Evolutionary conservation across 345 rosid species (phyloP).

Genomic region (Euclidium syriacum): DNA sequence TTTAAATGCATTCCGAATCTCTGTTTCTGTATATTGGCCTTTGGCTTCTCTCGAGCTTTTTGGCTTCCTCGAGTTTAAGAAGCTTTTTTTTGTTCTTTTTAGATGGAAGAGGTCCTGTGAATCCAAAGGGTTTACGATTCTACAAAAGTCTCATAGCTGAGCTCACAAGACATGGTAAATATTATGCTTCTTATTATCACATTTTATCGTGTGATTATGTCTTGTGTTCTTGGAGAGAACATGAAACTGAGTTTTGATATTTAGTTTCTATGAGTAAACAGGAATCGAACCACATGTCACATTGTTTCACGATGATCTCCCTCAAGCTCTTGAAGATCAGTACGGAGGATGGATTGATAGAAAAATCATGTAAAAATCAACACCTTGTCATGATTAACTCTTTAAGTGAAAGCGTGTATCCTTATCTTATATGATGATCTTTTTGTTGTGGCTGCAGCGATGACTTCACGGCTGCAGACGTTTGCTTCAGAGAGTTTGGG

Average conservation of each 20-base stretch:
- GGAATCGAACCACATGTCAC: slow-evolving; percentile 58
- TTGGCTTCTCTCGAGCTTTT: background rate
- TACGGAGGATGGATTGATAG: slow-evolving; percentile 58
- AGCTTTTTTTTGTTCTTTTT: background rate
- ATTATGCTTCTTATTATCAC: too few relatives aligned
- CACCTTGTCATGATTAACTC: too few relatives aligned
- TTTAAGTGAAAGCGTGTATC: too few relatives aligned
- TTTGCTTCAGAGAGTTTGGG: slow-evolving; percentile 65
- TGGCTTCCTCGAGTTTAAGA: background rate
- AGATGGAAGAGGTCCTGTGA: slow-evolving; percentile 58
- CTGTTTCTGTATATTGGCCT: slow-evolving; percentile 77
- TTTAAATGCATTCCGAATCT: slow-evolving; percentile 56
- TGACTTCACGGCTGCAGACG: slow-evolving; percentile 63
- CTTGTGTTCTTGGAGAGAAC: too few relatives aligned
- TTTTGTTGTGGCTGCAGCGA: slow-evolving; percentile 64
- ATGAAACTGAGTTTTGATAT: too few relatives aligned
- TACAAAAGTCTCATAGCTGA: slow-evolving; percentile 47
- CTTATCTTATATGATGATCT: too few relatives aligned
- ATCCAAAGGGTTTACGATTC: slow-evolving; percentile 44
- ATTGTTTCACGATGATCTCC: slow-evolving; percentile 43
- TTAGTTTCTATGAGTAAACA: slow-evolving; percentile 13
- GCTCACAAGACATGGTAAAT: slow-evolving; percentile 37
- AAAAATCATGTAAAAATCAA: slow-evolving; percentile 57
- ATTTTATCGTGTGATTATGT: too few relatives aligned
- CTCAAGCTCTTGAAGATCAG: slow-evolving; percentile 62